Conservation (phyloP, 768 basidiomycete species). For the Cystobasidium onofrii region DNA sequence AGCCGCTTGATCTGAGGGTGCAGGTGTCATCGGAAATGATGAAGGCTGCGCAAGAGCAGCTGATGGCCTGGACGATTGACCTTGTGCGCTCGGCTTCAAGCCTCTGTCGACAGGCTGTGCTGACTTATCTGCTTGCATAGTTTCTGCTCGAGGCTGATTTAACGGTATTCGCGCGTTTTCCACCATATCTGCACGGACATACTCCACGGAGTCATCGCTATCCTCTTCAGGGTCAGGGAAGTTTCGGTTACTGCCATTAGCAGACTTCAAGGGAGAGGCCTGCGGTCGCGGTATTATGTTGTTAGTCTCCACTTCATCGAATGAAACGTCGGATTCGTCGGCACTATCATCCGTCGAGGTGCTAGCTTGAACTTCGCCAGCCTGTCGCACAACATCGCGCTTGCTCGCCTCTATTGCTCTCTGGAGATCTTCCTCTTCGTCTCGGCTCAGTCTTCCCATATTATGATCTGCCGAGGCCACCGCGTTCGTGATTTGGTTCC, state of each 20-base stretch:
- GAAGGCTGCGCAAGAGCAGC: conserved; percentile 21
- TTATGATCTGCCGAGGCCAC: not conserved
- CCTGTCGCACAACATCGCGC: not conserved
- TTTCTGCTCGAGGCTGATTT: not conserved
- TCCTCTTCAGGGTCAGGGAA: conserved; percentile 20
- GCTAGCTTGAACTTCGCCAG: not conserved
- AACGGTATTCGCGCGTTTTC: not conserved
- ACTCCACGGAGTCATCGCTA: conserved; percentile 41
- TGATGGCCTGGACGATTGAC: conserved; percentile 30
- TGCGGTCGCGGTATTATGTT: not conserved
- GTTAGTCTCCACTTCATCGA: conserved; percentile 37
- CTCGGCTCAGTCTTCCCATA: not conserved
- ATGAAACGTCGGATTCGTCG: conserved; percentile 38
- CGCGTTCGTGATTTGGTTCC: not conserved
- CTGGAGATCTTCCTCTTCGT: conserved; percentile 16
- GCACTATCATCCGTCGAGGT: conserved; percentile 1
- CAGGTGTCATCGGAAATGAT: not conserved
- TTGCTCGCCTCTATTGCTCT: conserved; percentile 20
- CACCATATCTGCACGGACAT: conserved; percentile 23
- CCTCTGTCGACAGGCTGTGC: too few relatives aligned
- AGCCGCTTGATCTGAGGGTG: not conserved
- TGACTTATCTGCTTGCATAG: too few relatives aligned
- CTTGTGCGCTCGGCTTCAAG: not conserved
- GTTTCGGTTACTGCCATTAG: not conserved
- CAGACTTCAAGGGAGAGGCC: not conserved